Conservation (phyloP, 169 alveolate species). For the Besnoitia besnoiti region DNA sequence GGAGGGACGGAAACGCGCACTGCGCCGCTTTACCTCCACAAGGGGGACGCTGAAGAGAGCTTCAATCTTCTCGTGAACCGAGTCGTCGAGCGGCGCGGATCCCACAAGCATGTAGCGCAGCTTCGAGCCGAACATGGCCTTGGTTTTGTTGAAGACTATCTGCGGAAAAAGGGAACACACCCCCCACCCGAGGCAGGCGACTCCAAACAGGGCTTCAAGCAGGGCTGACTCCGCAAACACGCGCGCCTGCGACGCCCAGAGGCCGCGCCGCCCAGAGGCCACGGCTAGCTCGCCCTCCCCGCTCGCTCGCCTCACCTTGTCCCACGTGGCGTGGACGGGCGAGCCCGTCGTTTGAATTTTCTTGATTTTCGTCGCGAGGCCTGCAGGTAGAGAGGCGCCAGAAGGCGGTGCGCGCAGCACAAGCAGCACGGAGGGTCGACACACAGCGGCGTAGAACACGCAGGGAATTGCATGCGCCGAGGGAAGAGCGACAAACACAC, state of each 20-base stretch:
- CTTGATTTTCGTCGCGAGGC: slow-evolving; percentile 52
- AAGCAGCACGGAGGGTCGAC: too few relatives aligned
- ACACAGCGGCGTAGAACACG: too few relatives aligned
- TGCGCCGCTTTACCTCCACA: slow-evolving; percentile 77
- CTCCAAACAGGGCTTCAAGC: too few relatives aligned
- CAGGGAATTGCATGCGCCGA: neutral
- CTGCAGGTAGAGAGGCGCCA: slow-evolving; percentile 18
- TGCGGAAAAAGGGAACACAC: neutral
- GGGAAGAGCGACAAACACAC: neutral
- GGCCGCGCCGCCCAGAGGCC: neutral
- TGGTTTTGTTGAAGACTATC: slow-evolving; percentile 82
- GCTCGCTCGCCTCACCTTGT: slow-evolving; percentile 44
- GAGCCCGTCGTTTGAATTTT: slow-evolving; percentile 44
- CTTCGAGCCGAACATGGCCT: slow-evolving; percentile 82
- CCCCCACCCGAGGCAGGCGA: too few relatives aligned
- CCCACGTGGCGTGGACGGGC: slow-evolving; percentile 64
- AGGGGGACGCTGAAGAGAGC: slow-evolving; percentile 80
- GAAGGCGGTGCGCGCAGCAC: neutral
- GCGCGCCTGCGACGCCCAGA: neutral
- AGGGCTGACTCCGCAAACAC: neutral
- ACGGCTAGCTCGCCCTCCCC: neutral
- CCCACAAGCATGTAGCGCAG: slow-evolving; percentile 85
- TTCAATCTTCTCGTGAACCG: slow-evolving; percentile 78
- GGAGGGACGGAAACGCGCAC: neutral
- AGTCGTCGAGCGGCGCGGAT: slow-evolving; percentile 87